phyloP scores from a whole-genome alignment of 805 yeast genomes.

The Yarrowia sp. region DNA sequence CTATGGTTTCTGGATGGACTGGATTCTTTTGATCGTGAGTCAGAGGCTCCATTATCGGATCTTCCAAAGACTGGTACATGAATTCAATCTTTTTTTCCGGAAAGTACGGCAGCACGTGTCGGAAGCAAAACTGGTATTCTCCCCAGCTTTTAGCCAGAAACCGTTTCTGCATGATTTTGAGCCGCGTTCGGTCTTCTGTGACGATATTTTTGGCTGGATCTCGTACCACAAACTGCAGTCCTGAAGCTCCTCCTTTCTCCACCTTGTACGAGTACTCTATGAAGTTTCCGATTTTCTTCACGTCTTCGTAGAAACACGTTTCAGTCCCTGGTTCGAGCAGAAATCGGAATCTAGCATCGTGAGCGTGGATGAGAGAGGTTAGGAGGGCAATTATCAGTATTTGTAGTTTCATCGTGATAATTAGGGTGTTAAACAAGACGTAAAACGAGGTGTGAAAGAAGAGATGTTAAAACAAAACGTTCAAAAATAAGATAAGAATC shows the following conservation, averaged over 20 bases:
- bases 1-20: neutral
- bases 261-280: constrained; percentile 8
- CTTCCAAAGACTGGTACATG: neutral
- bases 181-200: neutral
- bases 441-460: no score
- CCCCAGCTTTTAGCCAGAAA: constrained; percentile 6
- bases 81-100: constrained; percentile 11
- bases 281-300: constrained; percentile 16
- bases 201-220: neutral
- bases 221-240: neutral
- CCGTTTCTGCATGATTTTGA: neutral
- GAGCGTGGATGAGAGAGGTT: neutral
- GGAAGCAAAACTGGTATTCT: constrained; percentile 10
- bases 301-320: constrained; percentile 9
- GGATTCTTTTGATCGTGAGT: neutral
- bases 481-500: no score
- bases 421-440: no score
- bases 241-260: constrained; percentile 9
- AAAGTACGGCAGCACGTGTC: neutral
- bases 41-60: constrained; percentile 11
- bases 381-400: neutral
- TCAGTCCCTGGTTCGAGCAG: constrained; percentile 18
- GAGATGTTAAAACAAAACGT: no score
- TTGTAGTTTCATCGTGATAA: neutral
- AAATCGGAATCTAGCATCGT: neutral